A percentile compares a stretch with the other conserved stretches of the same genome.
Conservation (phyloP, 495 filamentous ascomycete species). For the Neurospora hispaniola region DNA sequence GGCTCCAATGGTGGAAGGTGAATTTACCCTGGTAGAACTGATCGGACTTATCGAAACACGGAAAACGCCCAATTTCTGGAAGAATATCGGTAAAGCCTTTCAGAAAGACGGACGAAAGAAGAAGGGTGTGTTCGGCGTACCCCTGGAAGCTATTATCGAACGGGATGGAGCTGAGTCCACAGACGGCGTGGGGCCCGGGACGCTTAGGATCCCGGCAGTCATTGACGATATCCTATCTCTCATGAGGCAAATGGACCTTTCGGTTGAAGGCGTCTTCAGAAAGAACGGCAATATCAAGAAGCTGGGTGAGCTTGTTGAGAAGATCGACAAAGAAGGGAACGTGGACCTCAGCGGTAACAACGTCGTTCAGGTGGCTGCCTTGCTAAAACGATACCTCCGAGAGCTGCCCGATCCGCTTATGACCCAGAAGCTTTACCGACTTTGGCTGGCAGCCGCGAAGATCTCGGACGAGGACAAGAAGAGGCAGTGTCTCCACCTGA, state of each 20-base stretch:
- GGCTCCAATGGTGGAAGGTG: constrained; percentile 81
- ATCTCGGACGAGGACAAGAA: constrained; percentile 76
- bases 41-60: constrained; percentile 87
- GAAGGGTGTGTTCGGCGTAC: constrained; percentile 88
- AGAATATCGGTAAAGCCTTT: constrained; percentile 94
- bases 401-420: constrained; percentile 91
- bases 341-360: constrained; percentile 76
- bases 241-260: constrained; percentile 98
- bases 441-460: constrained; percentile 86
- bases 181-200: constrained; percentile 86
- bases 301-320: constrained; percentile 70
- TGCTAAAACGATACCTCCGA: constrained; percentile 91
- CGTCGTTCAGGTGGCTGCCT: constrained; percentile 86
- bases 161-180: constrained; percentile 92
- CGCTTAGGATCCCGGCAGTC: constrained; percentile 75
- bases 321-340: constrained; percentile 70
- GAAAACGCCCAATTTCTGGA: constrained; percentile 85
- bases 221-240: constrained; percentile 86
- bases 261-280: constrained; percentile 95
- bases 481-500: constrained; percentile 75
- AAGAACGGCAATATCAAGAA: constrained; percentile 97
- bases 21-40: constrained; percentile 92
- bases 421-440: constrained; percentile 85
- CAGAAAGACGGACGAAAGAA: constrained; percentile 77
- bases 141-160: constrained; percentile 76